Conservation (phyloP, 768 basidiomycete genomes). For the Neoboletus brunneissimus region DNA sequence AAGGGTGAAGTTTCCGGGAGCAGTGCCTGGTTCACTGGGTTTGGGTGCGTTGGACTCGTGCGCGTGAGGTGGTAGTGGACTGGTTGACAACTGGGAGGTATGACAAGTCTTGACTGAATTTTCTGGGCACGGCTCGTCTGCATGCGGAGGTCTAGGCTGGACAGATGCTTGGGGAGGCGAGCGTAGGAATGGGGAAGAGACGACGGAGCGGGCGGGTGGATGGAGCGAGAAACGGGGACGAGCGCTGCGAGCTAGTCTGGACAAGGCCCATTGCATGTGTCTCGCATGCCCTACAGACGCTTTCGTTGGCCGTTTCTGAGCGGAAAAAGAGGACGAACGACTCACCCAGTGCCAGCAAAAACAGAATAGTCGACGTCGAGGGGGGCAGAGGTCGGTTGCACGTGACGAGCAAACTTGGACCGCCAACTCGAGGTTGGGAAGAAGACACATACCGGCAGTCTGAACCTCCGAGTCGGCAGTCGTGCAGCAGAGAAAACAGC, state of each 20-base stretch:
- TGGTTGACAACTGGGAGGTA: neutral
- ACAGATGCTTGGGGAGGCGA: slow-evolving; percentile 4
- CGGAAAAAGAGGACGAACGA: neutral
- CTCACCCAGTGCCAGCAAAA: slow-evolving; percentile 13
- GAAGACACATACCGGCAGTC: neutral
- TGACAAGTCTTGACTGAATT: neutral
- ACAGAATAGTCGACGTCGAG: neutral
- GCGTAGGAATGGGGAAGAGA: slow-evolving; percentile 3
- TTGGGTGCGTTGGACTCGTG: neutral
- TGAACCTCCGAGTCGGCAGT: neutral
- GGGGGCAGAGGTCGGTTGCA: neutral
- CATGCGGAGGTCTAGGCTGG: neutral
- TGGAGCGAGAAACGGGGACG: neutral
- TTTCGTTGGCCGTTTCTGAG: neutral
- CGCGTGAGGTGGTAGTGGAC: neutral
- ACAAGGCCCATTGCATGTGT: slow-evolving; percentile 72
- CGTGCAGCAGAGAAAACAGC: neutral
- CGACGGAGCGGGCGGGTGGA: slow-evolving; percentile 3
- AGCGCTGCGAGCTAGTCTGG: slow-evolving; percentile 47
- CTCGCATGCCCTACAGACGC: slow-evolving; percentile 48
- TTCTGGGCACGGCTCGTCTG: neutral
- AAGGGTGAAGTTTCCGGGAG: neutral
- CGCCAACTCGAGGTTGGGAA: neutral
- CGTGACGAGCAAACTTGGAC: slow-evolving; percentile 18
- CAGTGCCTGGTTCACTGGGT: neutral